Base-by-base conservation (phyloP, 768 basidiomycete species). In the Cyathus striatus region DNA sequence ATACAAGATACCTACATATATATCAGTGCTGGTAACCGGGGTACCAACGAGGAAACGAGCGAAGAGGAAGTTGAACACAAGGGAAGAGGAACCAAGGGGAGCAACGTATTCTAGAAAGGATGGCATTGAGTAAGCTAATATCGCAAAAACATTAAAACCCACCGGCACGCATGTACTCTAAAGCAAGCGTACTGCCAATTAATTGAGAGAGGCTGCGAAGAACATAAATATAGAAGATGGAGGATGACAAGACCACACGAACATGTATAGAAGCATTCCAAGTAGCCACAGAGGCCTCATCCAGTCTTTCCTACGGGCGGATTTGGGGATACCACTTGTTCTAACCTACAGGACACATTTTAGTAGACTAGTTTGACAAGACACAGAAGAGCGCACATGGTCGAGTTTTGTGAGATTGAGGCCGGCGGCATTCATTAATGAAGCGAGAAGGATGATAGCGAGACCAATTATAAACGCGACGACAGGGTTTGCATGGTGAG, bases 1-100 rank as follows among this genome's bases (percentile, higher is more conserved):
- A 37, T 9, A 17, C n/a, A 21, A 37, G 21, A 40, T 9, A 60
- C 81, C 47, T 53, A 86, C 88, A 56, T 87, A 84, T 25, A 93
- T 87, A 58, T 94, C 91, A 25, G 77, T 85, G 44, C 66, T 78
- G 33, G 87, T 90, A 27, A 94, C 87, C 1, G 90, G 87, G 4
- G 86, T 89, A 26, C 88, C 89, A 5, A 90, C 84, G 46, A 91
- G 75, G 56, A 91, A 86, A 52, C 86, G 80, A 26, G 95, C 95
- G 60, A 96, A 95, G 26, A 96, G 71, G 59, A 96, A 94, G 61
- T 98, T 98, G 71, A 98, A 97, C 43, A 98, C 81, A 48, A 98
- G 79, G 10, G 91, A 89, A 9, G 91, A 87, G 0, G 90, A 91
- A 12, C 95, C 94, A 3, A 98, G 76, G 2, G 94, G 94, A 1